Evolutionary conservation across 805 yeast genomes (phyloP), one percentile per base, ranked within the genome.

Genomic region (Nakazawaea wyomingensis): DNA sequence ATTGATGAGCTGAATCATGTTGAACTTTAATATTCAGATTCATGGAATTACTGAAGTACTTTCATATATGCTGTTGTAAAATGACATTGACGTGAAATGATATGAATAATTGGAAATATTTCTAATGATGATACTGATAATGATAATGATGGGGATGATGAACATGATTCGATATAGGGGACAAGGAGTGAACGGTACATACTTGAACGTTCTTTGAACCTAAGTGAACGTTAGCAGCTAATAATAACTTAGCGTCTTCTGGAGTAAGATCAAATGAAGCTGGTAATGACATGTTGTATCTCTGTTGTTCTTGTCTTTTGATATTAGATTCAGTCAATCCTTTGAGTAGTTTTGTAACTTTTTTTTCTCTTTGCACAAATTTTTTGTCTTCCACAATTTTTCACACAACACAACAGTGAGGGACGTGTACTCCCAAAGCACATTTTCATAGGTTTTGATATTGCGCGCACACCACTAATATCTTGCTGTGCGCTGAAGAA

Each of bases 131-230:
- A n/a, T n/a, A n/a, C n/a, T n/a, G n/a, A n/a, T n/a, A n/a, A n/a
- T n/a, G n/a, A n/a, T n/a, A n/a, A n/a, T n/a, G n/a, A n/a, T n/a
- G n/a, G n/a, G 24, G 33, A 26, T 18, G 40, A 37, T 26, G 30
- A 14, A 21, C 14, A 28, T 30, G 30, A 13, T 19, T 31, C 5
- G 20, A 26, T 27, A n/a, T n/a, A n/a, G n/a, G n/a, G n/a, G n/a
- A n/a, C n/a, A n/a, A n/a, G n/a, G n/a, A n/a, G n/a, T n/a, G n/a
- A n/a, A n/a, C 5, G 24, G 27, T 62, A 80, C 90, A 75, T 82
- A 85, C 95, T 80, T 90, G 97, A 73, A 91, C 95, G 88, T 93
- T 93, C 88, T 93, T 93, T 72, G 98, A 83, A 75, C 99, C 99
- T 72, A 93, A 85, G 82, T 93, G 99, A 66, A 83, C 87, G 88